Evolutionary conservation across 306 rosid species (phyloP).

Genomic region (Cucumis melo): DNA sequence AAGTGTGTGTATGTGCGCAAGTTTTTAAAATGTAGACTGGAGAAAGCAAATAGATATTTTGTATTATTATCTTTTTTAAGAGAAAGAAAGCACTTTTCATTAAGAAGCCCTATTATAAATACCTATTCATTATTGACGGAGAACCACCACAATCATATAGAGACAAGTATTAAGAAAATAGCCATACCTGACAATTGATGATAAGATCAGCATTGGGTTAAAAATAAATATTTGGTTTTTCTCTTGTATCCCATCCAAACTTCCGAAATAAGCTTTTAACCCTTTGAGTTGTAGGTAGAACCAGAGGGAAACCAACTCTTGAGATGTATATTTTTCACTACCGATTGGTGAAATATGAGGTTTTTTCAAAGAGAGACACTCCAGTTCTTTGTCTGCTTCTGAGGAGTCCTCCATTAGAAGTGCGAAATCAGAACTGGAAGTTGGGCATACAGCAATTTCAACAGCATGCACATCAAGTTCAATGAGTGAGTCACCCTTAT

Average conservation of each 20-base stretch:
- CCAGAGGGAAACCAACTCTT: constrained; percentile 31
- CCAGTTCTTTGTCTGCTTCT: constrained; percentile 21
- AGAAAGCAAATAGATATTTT: background rate
- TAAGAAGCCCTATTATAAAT: background rate
- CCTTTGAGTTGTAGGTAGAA: constrained; percentile 49
- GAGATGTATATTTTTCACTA: constrained; percentile 41
- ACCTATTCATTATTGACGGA: background rate
- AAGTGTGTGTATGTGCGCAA: background rate
- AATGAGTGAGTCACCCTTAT: constrained; percentile 31
- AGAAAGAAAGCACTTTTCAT: background rate
- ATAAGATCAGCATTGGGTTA: constrained; percentile 41
- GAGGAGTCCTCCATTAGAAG: constrained; percentile 23
- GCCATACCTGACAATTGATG: constrained; percentile 51
- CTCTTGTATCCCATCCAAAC: constrained; percentile 27
- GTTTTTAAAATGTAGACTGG: background rate
- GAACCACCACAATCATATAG: background rate
- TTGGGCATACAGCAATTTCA: constrained; percentile 52
- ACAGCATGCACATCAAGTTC: constrained; percentile 41
- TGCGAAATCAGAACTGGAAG: constrained; percentile 29
- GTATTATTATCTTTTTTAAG: background rate
- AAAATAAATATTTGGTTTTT: constrained; percentile 34
- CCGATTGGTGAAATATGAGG: constrained; percentile 35
- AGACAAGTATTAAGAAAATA: background rate
- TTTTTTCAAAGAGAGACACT: constrained; percentile 35
- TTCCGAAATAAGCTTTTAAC: constrained; percentile 40